A percentile compares a stretch with the other conserved stretches of the same genome.
These are phyloP conservation scores for Phaseolus coccineus DNA, from an alignment of 331 rosid species.

Conservation along the genomic window DNA sequence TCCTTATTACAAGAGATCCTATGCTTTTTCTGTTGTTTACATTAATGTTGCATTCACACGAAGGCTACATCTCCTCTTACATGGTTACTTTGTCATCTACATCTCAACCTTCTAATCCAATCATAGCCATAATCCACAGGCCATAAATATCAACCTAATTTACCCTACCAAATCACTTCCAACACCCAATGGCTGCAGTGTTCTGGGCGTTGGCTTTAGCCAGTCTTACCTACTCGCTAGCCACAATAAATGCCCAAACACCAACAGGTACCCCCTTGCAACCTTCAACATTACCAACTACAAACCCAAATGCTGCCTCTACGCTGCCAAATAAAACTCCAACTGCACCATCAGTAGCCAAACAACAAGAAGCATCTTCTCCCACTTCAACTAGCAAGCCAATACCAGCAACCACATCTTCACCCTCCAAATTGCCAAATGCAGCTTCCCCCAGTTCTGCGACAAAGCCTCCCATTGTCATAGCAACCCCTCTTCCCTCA, in stretches of 20 bases:
- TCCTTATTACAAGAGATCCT: not conserved
- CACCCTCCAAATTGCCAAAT: conserved; percentile 47
- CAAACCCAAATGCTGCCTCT: no score
- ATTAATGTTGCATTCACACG: conserved; percentile 55
- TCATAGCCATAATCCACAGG: conserved; percentile 30
- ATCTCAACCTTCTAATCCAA: conserved; percentile 37
- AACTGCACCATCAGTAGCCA: not conserved
- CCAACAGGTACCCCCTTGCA: conserved; percentile 3
- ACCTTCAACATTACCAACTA: not conserved
- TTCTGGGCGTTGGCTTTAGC: conserved; percentile 56
- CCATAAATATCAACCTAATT: conserved; percentile 51
- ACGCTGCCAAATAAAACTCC: not conserved
- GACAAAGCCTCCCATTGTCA: conserved; percentile 31
- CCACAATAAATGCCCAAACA: conserved; percentile 58
- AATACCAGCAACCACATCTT: conserved; percentile 49
- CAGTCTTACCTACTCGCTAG: conserved; percentile 54
- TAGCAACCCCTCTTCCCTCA: conserved; percentile 17
- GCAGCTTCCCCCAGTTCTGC: conserved; percentile 47
- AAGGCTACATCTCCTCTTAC: conserved; percentile 62
- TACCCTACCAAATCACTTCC: conserved; percentile 37
- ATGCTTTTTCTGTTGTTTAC: conserved; percentile 17
- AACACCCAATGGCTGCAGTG: conserved; percentile 51
- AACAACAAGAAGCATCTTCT: conserved; percentile 26
- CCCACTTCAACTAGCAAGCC: conserved; percentile 18
- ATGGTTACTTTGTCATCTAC: conserved; percentile 35